Base-by-base conservation (phyloP, 2,329 filamentous ascomycete species). In the Penicillium sp. region DNA sequence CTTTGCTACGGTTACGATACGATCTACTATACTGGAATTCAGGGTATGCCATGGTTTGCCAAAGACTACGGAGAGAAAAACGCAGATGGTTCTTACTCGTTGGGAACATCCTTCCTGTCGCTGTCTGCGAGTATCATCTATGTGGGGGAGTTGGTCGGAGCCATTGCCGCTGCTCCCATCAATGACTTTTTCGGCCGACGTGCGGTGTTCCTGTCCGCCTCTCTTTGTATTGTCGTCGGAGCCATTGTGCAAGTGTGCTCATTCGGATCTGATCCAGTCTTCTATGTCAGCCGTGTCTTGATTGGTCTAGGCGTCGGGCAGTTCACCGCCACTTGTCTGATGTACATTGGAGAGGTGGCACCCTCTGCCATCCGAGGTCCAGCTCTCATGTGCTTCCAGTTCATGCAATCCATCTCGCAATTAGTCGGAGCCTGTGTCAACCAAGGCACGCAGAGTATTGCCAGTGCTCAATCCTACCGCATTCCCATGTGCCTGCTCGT, bases 121-220 rank as follows among this genome's bases (percentile, higher is more conserved):
- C 49, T 71, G 13, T 68, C 67, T 3, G 62, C 68, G 7, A 69
- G 66, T 10, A 64, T 65, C 41, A 71, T 72, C 56, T 68, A 70
- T 50, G 64, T 72, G 13, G 69, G 69, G n/a, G 69, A 72, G 43
- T 57, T 69, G 0, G 43, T 69, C 28, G 69, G 69, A 32, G 63
- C 69, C 6, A 52, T 71, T 4, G 32, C 57, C 5, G 59, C 68
- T 10, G 67, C 67, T 2, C 68, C 66, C 6, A 64, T 70, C 52
- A 72, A 70, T 52, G 68, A 71, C 41, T 44, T 51, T 29, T 64
- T 60, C 49, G 69, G 69, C 21, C 63, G 68, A 17, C 67, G 66
- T 43, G 53, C 57, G 2, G 65, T 68, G 7, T 69, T 70, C 51
- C 63, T 63, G 49, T 57, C 57, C 12, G 68, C 64, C 2, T 65